Evolutionary conservation across 768 basidiomycete genomes (phyloP).

Genomic region (Boletus tomentosulus): DNA sequence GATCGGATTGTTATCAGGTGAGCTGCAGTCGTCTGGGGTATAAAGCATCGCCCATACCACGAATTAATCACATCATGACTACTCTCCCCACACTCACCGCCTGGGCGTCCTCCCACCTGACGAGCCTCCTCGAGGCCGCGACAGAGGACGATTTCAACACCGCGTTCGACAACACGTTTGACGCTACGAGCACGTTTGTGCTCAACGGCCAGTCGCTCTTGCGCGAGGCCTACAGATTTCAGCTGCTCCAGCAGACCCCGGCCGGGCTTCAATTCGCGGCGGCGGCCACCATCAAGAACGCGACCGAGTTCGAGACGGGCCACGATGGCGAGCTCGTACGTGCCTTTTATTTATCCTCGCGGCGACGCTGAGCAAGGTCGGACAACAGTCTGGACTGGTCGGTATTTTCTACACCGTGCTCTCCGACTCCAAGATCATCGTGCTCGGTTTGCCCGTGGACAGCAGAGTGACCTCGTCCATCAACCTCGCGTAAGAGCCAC

Average conservation of each 20-base stretch:
- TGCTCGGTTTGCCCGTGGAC: conserved; percentile 33
- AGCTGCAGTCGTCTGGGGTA: neutral
- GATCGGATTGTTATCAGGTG: neutral
- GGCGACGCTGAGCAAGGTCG: neutral
- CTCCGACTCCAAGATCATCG: conserved; percentile 30
- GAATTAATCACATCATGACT: conserved; percentile 16
- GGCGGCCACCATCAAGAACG: conserved; percentile 21
- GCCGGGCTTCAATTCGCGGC: conserved; percentile 11
- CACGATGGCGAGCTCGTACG: conserved; percentile 25
- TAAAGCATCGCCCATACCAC: conserved; percentile 5
- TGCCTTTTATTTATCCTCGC: neutral
- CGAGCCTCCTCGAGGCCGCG: conserved; percentile 37
- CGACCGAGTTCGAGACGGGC: conserved; percentile 26
- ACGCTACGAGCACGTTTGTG: conserved; percentile 31
- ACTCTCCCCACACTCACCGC: conserved; percentile 39
- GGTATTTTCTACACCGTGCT: conserved; percentile 37
- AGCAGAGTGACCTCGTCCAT: conserved; percentile 33
- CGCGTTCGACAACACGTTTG: conserved; percentile 41
- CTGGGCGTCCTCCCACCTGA: conserved; percentile 40
- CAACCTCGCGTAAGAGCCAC: conserved; percentile 34
- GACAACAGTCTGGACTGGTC: conserved; percentile 25
- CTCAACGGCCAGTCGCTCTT: conserved; percentile 40
- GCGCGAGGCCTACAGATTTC: conserved; percentile 38
- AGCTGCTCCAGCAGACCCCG: conserved; percentile 29
- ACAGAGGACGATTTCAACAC: conserved; percentile 31